Conservation (phyloP, 768 basidiomycete genomes). For the Trametes cingulata region DNA sequence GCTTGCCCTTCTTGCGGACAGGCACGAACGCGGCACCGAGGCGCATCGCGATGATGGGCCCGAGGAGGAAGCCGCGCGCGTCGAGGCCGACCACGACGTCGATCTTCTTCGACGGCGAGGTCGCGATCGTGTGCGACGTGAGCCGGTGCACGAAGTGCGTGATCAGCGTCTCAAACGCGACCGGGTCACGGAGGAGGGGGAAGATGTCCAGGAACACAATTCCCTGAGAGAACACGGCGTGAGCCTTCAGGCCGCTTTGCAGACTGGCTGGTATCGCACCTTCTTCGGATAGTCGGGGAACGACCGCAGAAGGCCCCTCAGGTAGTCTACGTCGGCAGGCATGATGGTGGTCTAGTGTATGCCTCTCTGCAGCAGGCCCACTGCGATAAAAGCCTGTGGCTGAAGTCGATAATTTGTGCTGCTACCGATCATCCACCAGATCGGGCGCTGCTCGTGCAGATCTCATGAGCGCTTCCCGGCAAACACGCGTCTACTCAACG, state of each 20-base stretch:
- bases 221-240: constrained; percentile 50
- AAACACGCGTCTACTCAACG: background rate
- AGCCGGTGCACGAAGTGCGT: constrained; percentile 87
- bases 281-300: constrained; percentile 89
- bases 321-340: constrained; percentile 69
- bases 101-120: constrained; percentile 62
- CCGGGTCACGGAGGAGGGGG: constrained; percentile 84
- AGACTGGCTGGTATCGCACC: constrained; percentile 44
- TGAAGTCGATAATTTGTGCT: constrained; percentile 1
- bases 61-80: constrained; percentile 93
- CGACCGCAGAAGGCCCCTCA: constrained; percentile 58
- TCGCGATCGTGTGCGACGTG: constrained; percentile 71
- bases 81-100: constrained; percentile 96
- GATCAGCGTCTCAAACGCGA: constrained; percentile 87
- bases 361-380: background rate
- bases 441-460: background rate
- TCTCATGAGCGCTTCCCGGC: background rate
- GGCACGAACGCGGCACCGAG: constrained; percentile 95
- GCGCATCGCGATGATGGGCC: constrained; percentile 87
- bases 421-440: background rate
- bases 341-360: constrained; percentile 36
- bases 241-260: background rate
- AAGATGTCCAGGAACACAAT: constrained; percentile 94
- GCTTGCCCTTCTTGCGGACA: constrained; percentile 90
- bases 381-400: background rate